Evolutionary conservation across 208 protist genomes (phyloP).

Genomic region (Phytomonas sp.): DNA sequence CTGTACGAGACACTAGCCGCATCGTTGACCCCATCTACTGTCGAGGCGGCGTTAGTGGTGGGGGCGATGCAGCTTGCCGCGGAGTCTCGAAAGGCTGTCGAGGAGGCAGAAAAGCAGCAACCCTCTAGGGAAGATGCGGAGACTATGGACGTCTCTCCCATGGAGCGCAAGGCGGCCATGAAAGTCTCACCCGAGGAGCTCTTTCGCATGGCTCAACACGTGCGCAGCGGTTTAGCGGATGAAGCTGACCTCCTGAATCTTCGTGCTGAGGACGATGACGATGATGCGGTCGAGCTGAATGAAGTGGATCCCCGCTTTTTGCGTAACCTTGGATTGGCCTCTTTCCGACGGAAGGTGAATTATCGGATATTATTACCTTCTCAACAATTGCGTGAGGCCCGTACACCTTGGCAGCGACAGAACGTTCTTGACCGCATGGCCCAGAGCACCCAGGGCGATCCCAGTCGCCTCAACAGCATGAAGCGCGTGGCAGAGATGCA

Average conservation of each 20-base stretch:
- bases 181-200: constrained; percentile 80
- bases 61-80: constrained; percentile 60
- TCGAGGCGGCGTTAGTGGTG: constrained; percentile 40
- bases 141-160: constrained; percentile 26
- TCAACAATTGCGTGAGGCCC: constrained; percentile 65
- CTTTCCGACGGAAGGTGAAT: constrained; percentile 59
- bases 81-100: constrained; percentile 32
- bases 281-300: constrained; percentile 73
- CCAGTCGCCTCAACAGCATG: constrained; percentile 67
- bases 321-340: constrained; percentile 44
- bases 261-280: constrained; percentile 51
- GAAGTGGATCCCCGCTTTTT: constrained; percentile 78
- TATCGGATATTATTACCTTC: constrained; percentile 73
- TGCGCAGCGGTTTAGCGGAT: constrained; percentile 73
- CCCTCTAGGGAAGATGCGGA: constrained; percentile 30
- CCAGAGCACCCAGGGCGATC: constrained; percentile 39
- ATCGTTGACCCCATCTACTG: constrained; percentile 21
- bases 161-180: constrained; percentile 55
- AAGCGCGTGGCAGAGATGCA: constrained; percentile 60
- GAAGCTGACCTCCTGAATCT: constrained; percentile 70
- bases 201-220: constrained; percentile 80
- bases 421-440: constrained; percentile 58
- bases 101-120: constrained; percentile 29
- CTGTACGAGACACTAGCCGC: constrained; percentile 51
- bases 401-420: constrained; percentile 76